These are phyloP conservation scores for Herpetomonas tarakana DNA, from an alignment of 208 protist species.

Conservation along the genomic window DNA sequence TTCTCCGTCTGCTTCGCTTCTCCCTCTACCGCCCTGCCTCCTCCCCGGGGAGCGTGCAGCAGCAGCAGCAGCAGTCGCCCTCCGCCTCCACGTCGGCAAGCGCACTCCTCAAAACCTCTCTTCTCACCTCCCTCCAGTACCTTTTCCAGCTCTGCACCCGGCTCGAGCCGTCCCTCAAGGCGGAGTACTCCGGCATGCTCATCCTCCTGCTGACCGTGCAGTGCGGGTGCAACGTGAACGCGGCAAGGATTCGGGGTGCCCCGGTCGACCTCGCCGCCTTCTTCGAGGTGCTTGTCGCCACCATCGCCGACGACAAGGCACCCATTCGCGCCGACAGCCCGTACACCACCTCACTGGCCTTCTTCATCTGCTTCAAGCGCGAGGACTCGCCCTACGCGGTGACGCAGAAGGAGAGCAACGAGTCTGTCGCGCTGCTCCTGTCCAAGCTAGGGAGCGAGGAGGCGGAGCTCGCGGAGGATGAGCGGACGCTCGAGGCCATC, in stretches of 20 bases:
- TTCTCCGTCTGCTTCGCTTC: constrained; percentile 62
- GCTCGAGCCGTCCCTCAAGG: constrained; percentile 39
- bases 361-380: constrained; percentile 59
- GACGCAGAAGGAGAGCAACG: constrained; percentile 30
- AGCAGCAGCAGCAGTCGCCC: too few species aligned
- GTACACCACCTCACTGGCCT: constrained; percentile 57
- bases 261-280: constrained; percentile 36
- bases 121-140: constrained; percentile 31
- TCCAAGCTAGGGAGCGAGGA: constrained; percentile 51
- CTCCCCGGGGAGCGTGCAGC: too few species aligned
- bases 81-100: neutral
- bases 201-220: constrained; percentile 65
- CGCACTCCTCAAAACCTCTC: constrained; percentile 11
- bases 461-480: constrained; percentile 35
- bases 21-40: constrained; percentile 44
- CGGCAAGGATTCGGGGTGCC: constrained; percentile 16
- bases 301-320: constrained; percentile 52
- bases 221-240: constrained; percentile 77
- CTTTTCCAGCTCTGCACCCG: constrained; percentile 47
- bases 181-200: constrained; percentile 71
- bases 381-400: constrained; percentile 68
- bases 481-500: constrained; percentile 42
- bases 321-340: constrained; percentile 27
- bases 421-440: constrained; percentile 52
- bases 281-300: constrained; percentile 42